Evolutionary conservation across 1,284 basidiomycete species (phyloP).

Genomic region (Trametes pubescens): DNA sequence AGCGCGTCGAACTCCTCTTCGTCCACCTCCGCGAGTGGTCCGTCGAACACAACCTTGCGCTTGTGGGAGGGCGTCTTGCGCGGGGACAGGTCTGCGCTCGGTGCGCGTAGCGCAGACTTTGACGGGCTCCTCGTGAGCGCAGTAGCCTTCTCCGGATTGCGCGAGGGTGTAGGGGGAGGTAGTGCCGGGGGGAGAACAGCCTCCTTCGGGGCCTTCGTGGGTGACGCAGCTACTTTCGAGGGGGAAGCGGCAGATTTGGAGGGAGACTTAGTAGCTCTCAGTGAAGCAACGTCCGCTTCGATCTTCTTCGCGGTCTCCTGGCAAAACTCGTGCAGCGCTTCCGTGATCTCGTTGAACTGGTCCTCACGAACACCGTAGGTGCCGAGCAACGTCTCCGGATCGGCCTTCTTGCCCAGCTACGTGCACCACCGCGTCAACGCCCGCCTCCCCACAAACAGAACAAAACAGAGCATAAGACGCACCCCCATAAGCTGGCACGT

Average conservation of each 20-base stretch:
- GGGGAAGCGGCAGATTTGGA: conserved; percentile 3
- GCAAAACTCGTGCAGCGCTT: conserved; percentile 33
- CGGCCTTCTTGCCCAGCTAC: conserved; percentile 26
- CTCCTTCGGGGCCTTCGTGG: conserved; percentile 7
- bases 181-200: not conserved
- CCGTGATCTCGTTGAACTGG: conserved; percentile 35
- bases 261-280: conserved; percentile 14
- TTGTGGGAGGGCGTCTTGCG: conserved; percentile 40
- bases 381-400: conserved; percentile 19
- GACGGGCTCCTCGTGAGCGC: conserved; percentile 30
- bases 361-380: conserved; percentile 26
- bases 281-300: conserved; percentile 22
- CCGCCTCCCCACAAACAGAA: not conserved
- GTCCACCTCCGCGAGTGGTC: conserved; percentile 32
- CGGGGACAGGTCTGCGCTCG: conserved; percentile 31
- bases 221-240: not conserved
- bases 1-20: conserved; percentile 33
- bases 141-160: conserved; percentile 7
- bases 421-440: not conserved
- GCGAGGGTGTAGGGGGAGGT: conserved; percentile 6
- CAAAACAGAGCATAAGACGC: conserved; percentile 7
- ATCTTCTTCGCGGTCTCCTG: conserved; percentile 24
- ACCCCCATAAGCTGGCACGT: conserved; percentile 32
- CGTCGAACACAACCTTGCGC: conserved; percentile 41
- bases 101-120: conserved; percentile 36